Evolutionary conservation across 2,329 filamentous ascomycete species (phyloP), one percentile per base, ranked within the genome.

Genomic region (Monilinia fructicola): DNA sequence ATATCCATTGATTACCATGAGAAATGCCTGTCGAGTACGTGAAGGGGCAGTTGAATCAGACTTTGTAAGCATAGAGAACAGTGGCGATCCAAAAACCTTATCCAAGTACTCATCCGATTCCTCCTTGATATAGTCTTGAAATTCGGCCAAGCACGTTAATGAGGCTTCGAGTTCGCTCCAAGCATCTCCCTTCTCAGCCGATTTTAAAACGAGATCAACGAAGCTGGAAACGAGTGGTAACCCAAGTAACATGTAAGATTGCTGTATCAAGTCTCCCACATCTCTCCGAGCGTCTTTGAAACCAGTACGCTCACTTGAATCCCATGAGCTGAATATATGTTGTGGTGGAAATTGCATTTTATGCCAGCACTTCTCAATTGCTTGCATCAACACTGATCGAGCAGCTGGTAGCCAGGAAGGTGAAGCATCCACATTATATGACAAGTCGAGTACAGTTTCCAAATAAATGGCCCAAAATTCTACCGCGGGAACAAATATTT

Each of bases 381-480:
- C 88, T 69, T 86, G 82, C 71, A 87, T 84, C 26, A 91, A 80
- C 66, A 88, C 82, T 10, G 80, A 78, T 60, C 87, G 82, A 2
- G 89, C 87, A 10, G 81, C 76, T 10, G 80, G 78, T 59, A 89
- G 81, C 88, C 89, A 92, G 9, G 77, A 77, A 6, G 79, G 77
- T 4, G 78, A 78, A 31, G 73, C 77, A 71, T 83, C 80, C n/a
- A 81, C 81, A 1, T 83, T 82, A 68, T 82, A 85, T 55, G 84
- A 78, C 12, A 78, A 81, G 74, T 87, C 90, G 68, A 82, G 85
- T 80, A 87, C 82, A 16, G 85, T 85, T 77, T 93, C 91, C 7
- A 91, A 85, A 74, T 89, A 92, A 0, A 86, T 88, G 23, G 86
- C 89, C 91, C 92, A 95, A 75, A 95, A 94, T 73, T 95, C 91